Evolutionary conservation across 495 filamentous ascomycete genomes (phyloP), one percentile per base, ranked within the genome.

Genomic region (Gamarada debralockiae): DNA sequence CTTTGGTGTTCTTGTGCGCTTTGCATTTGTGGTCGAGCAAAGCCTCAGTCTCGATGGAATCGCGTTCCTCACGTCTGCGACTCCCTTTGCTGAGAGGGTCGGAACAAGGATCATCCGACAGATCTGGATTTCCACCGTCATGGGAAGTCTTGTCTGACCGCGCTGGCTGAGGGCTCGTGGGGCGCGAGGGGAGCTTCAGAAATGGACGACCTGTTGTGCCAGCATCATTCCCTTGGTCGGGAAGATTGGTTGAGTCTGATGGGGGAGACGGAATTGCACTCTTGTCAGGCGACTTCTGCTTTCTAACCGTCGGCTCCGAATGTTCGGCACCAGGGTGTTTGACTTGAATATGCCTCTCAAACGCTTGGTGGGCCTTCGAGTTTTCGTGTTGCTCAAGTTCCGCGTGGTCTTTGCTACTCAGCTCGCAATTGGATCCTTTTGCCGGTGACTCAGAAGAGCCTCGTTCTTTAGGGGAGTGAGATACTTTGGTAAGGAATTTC

Each of bases 161-260:
- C 8, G 45, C 14, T 17, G 18, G 34, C 22, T 34, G 42, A 10
- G 41, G 22, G 10, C 17, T 52, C 9, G 18, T 22, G 15, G n/a
- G 33, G 10, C 60, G 54, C 17, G 58, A 58, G 41, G 68, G 58
- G 8, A 67, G 58, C 45, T 69, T 65, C 21, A 70, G 22, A 43
- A 73, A 73, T 23, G 70, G 70, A 1, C 55, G 64, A 12, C 70
- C 70, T 6, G 66, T 72, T 3, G 68, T 72, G 18, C 65, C 62
- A n/a, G 57, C 27, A 37, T 62, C 59, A 17, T 24, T 48, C 27
- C 29, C 37, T 38, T 54, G 46, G n/a, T n/a, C 15, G 15, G 47
- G 41, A 24, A 41, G 40, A 47, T 34, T 41, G 33, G 21, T 22
- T 3, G 22, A 23, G 22, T 40, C 21, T 18, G 42, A 45, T 4